Evolutionary conservation across 768 basidiomycete species (phyloP).

Genomic region (Boletellus emodensis): DNA sequence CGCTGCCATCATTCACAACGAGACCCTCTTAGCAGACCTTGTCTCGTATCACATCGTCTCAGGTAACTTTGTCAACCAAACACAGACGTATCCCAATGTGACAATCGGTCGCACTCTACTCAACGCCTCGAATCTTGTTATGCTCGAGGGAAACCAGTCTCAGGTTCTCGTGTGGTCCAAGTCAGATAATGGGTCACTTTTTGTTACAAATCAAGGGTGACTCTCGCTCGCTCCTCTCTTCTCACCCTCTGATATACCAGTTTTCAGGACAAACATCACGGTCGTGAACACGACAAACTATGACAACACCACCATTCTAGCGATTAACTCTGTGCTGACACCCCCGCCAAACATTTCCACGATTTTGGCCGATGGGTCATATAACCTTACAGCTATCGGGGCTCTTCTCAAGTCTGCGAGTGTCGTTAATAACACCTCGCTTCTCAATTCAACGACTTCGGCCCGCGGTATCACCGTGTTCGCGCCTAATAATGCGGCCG

Average conservation of each 20-base stretch:
- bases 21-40: conserved; percentile 40
- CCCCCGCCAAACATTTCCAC: conserved; percentile 47
- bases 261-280: conserved; percentile 30
- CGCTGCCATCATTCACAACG: conserved; percentile 24
- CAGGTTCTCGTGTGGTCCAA: conserved; percentile 54
- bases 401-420: conserved; percentile 13
- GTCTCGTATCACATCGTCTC: conserved; percentile 56
- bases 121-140: conserved; percentile 42
- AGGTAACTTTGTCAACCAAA: conserved; percentile 45
- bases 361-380: conserved; percentile 35
- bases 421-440: conserved; percentile 22
- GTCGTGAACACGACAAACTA: conserved; percentile 38
- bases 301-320: conserved; percentile 43
- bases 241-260: not conserved
- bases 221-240: conserved; percentile 1
- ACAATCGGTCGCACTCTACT: conserved; percentile 67
- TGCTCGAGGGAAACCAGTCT: conserved; percentile 52
- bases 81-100: conserved; percentile 48
- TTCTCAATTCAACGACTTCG: conserved; percentile 30
- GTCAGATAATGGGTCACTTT: conserved; percentile 35
- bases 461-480: conserved; percentile 63
- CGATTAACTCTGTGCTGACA: conserved; percentile 47
- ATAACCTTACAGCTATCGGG: conserved; percentile 38
- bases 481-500: conserved; percentile 53
- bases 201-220: conserved; percentile 49